Percentiles rank a stretch among this genome's conserved stretches.
These are phyloP conservation scores for Dactylis glomerata DNA, from an alignment of 176 grass and related monocot genomes.

Conservation along the genomic window DNA sequence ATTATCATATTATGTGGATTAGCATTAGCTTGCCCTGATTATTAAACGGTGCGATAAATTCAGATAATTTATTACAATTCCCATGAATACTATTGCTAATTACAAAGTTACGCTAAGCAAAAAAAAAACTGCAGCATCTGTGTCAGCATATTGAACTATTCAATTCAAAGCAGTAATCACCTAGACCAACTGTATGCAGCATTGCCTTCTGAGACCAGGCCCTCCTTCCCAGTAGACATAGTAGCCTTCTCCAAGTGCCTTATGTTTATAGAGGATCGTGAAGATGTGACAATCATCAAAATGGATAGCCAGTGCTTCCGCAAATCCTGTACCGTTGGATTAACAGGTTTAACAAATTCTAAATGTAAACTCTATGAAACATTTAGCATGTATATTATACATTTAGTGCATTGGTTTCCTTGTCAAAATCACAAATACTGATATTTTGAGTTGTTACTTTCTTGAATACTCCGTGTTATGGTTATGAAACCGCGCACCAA, in stretches of 20 bases:
- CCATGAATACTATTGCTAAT: background rate
- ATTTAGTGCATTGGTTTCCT: background rate
- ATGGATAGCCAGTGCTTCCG: slow-evolving; percentile 94
- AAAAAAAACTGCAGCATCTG: background rate
- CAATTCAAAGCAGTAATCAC: slow-evolving; percentile 41
- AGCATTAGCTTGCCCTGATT: background rate
- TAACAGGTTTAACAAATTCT: slow-evolving; percentile 8
- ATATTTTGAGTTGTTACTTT: background rate
- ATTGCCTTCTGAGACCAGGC: slow-evolving; percentile 96
- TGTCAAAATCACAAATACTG: background rate
- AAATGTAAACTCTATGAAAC: slow-evolving; percentile 20
- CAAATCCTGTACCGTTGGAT: slow-evolving; percentile 62
- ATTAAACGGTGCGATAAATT: background rate
- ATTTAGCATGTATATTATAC: slow-evolving; percentile 13
- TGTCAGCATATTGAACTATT: slow-evolving; percentile 2
- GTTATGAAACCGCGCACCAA: background rate
- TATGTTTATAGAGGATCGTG: slow-evolving; percentile 93
- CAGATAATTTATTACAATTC: background rate
- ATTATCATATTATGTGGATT: background rate
- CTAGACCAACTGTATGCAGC: slow-evolving; percentile 98
- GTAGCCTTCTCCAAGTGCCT: slow-evolving; percentile 96
- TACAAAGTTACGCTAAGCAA: background rate
- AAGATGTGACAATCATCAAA: slow-evolving; percentile 99
- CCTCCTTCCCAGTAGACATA: slow-evolving; percentile 93
- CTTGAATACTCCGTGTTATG: background rate